Evolutionary conservation across 2,329 filamentous ascomycete species (phyloP).

Genomic region (Alternaria hordeiaustralica): DNA sequence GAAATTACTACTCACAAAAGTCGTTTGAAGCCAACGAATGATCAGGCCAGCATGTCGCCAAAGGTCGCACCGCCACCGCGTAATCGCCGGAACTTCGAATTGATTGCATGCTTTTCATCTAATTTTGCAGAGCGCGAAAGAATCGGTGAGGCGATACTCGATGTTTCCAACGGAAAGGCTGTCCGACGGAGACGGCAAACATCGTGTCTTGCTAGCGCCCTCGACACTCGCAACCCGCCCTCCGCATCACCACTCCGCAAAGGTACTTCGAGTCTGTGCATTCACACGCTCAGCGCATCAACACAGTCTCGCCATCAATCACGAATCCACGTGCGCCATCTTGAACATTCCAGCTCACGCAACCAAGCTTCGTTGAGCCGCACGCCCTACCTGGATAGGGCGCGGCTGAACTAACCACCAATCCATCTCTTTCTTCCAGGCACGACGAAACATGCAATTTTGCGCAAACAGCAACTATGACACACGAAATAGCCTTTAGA

Average conservation of each 20-base stretch:
- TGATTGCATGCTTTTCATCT: not conserved
- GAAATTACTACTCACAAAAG: not conserved
- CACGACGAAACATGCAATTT: conserved; percentile 21
- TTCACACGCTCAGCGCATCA: not conserved
- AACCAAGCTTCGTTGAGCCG: conserved; percentile 18
- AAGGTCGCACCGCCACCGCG: not conserved
- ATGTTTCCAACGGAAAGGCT: not conserved
- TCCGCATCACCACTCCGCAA: not conserved
- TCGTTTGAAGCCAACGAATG: not conserved
- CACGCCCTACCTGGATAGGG: not conserved
- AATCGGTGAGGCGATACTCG: not conserved
- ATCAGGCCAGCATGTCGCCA: not conserved
- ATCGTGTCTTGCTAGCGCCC: not conserved
- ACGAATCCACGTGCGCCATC: conserved; percentile 11
- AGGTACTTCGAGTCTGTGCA: not conserved
- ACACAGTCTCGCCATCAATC: not conserved
- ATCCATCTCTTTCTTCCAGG: conserved; percentile 8
- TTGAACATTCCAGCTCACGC: conserved; percentile 5
- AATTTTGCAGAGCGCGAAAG: not conserved
- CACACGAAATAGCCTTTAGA: conserved; percentile 31
- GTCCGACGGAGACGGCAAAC: not conserved
- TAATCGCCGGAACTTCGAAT: not conserved
- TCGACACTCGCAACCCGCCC: not conserved
- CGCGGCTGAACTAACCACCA: conserved; percentile 17
- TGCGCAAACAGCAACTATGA: conserved; percentile 22